A percentile compares a stretch with the other conserved stretches of the same genome.
Evolutionary conservation across 2,329 filamentous ascomycete genomes (phyloP).

Genomic region (Pseudogymnoascus sp.): DNA sequence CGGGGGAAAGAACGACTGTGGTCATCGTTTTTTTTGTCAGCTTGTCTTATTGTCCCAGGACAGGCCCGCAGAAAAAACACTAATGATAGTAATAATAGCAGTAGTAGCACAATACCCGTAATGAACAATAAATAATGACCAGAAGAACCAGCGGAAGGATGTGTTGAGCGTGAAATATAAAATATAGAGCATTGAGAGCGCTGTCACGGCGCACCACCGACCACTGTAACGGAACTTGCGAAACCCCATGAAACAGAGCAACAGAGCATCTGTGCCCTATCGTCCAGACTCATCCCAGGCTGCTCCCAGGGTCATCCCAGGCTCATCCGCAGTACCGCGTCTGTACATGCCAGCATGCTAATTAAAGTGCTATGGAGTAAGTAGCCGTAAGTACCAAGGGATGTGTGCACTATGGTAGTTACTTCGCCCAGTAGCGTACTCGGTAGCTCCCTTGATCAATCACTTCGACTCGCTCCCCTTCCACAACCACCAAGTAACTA

Average conservation of each 20-base stretch:
- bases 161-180: background rate
- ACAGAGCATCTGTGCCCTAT: constrained; percentile 1
- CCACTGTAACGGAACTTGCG: background rate
- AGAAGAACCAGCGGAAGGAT: background rate
- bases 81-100: background rate
- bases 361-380: background rate
- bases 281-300: background rate
- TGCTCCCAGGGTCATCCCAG: background rate
- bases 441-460: constrained; percentile 6
- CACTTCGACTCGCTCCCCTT: constrained; percentile 1
- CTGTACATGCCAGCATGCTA: background rate
- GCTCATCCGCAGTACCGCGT: background rate
- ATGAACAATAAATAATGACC: background rate
- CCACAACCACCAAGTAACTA: background rate
- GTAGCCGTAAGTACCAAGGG: background rate
- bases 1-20: background rate
- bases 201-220: background rate
- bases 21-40: background rate
- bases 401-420: background rate
- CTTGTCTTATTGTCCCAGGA: background rate
- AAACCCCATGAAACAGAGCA: background rate
- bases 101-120: background rate
- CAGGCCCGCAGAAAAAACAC: background rate
- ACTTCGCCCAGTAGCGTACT: constrained; percentile 3
- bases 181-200: background rate